A percentile compares a stretch with the other conserved stretches of the same genome.
phyloP scores from a whole-genome alignment of 192 early-diverging fungal species.

The Coemansia sp. region DNA sequence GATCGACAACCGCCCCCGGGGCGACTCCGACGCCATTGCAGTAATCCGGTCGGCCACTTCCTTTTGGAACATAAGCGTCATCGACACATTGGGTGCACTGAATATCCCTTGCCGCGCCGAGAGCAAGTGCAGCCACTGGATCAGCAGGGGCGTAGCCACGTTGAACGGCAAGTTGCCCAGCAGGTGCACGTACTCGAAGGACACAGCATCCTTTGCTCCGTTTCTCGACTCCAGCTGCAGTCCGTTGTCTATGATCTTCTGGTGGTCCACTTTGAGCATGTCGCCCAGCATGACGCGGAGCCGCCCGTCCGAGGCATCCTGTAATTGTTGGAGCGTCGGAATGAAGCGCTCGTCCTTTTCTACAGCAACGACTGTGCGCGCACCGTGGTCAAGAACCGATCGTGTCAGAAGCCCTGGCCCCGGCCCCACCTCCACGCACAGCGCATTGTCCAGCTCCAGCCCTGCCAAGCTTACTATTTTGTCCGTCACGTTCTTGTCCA shows the following conservation, averaged over 20 bases:
- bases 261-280: slow-evolving; percentile 62
- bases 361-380: slow-evolving; percentile 62
- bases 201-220: slow-evolving; percentile 5
- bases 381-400: slow-evolving; percentile 71
- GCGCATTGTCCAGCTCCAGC: slow-evolving; percentile 57
- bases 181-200: slow-evolving; percentile 57
- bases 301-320: slow-evolving; percentile 61
- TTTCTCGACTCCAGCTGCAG: slow-evolving; percentile 9
- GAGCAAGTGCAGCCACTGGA: slow-evolving; percentile 71
- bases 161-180: slow-evolving; percentile 83
- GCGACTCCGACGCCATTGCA: slow-evolving; percentile 53
- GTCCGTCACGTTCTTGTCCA: slow-evolving; percentile 82
- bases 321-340: slow-evolving; percentile 71
- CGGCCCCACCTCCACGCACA: slow-evolving; percentile 77
- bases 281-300: slow-evolving; percentile 65
- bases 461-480: slow-evolving; percentile 65
- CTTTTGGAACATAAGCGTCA: slow-evolving; percentile 85
- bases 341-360: slow-evolving; percentile 74
- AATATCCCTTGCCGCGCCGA: slow-evolving; percentile 63
- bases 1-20: slow-evolving; percentile 68
- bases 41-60: slow-evolving; percentile 72
- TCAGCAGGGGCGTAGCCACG: slow-evolving; percentile 67
- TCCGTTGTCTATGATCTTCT: slow-evolving; percentile 52
- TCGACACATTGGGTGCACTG: slow-evolving; percentile 47
- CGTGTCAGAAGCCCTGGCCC: slow-evolving; percentile 77